Evolutionary conservation across 2,329 filamentous ascomycete species (phyloP), one percentile per base, ranked within the genome.

Genomic region (Bimuria novae-zelandiae): DNA sequence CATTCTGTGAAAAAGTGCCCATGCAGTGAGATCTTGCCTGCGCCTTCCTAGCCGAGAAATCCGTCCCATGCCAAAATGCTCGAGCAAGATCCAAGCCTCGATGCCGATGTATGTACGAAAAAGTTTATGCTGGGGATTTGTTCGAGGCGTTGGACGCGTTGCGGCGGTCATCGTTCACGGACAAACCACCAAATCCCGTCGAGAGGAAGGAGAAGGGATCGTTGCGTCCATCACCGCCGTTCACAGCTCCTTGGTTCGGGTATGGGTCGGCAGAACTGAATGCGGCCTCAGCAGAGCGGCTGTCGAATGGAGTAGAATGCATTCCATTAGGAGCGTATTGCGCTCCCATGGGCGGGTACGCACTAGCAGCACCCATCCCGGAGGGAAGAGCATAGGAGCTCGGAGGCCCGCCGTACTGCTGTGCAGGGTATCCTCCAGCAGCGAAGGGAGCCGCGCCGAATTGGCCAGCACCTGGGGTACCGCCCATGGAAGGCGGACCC

Each of bases 311-410:
- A 36, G 89, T 89, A 21, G 89, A 89, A 75, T 94, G 91, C 63
- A 91, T 88, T 47, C 87, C 86, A 33, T 86, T 87, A 37, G 89
- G 88, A 53, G 87, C 87, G 64, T 87, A 96, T 65, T 92, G 89
- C 32, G 88, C 90, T 36, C 70, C 71, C 76, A 97, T 84, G 2
- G 90, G 81, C 47, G 90, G 89, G 68, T 96, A 97, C 2, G 87
- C 87, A 51, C 86, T 88, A 30, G 89, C 88, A 54, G 87, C 91
- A 59, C 88, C 89, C 37, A 97, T 84, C 23, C 90, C 91, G 3
- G 91, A 93, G 25, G 92, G 93, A 56, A 97, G 82, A 49, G 88
- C 89, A 69, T 96, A 97, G 51, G 90, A 92, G 79, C 89, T 96
- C 12, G 90, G 89, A 17, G 90, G 92, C 3, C 88, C 91, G 52